A percentile compares a stretch with the other conserved stretches of the same genome.
phyloP scores from a whole-genome alignment of 768 basidiomycete genomes.

The Kwoniella pini region DNA sequence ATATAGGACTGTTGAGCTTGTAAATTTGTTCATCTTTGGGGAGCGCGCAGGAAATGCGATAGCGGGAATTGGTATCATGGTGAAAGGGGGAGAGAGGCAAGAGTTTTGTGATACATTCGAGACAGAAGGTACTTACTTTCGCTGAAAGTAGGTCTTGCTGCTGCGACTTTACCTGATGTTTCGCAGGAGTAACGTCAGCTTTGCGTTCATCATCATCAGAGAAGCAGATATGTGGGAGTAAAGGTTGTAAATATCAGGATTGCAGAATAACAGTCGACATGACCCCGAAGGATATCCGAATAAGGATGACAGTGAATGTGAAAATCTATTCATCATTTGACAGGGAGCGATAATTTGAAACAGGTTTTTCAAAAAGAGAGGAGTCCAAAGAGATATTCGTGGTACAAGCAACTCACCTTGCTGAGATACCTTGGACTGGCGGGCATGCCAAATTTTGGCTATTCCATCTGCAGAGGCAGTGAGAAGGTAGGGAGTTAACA shows the following conservation, averaged over 20 bases:
- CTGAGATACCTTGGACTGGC: conserved; percentile 59
- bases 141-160: conserved; percentile 24
- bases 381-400: too few relatives aligned
- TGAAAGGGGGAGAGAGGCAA: too few relatives aligned
- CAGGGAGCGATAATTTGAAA: background rate
- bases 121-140: conserved; percentile 52
- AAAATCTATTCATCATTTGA: conserved; percentile 46
- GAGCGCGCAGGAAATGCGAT: too few relatives aligned
- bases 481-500: conserved; percentile 60
- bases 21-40: conserved; percentile 51
- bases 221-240: background rate
- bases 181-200: background rate
- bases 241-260: conserved; percentile 43
- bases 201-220: conserved; percentile 5
- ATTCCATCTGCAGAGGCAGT: conserved; percentile 67
- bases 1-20: conserved; percentile 56
- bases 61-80: too few relatives aligned
- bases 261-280: conserved; percentile 54
- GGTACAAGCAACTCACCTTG: conserved; percentile 62
- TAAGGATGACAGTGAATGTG: conserved; percentile 50
- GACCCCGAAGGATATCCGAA: conserved; percentile 37
- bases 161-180: conserved; percentile 40
- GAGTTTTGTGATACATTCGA: too few relatives aligned
- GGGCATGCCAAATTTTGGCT: conserved; percentile 78
- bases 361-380: background rate